Conservation (phyloP, 352 stramenopile species). For the Globisporangium nagaii region DNA sequence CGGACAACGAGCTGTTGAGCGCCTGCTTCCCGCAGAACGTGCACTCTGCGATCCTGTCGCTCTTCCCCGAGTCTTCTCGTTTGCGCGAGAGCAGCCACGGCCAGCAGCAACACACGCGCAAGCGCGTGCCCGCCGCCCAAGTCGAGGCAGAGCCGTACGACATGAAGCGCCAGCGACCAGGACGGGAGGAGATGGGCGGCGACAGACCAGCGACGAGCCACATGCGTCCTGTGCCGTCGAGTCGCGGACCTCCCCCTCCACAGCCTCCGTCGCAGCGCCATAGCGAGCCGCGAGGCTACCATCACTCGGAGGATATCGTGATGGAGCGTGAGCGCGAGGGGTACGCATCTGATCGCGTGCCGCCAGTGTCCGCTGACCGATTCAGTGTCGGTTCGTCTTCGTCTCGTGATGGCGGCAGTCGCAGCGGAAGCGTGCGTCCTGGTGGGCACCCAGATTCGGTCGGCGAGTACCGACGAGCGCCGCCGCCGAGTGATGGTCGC, state of each 20-base stretch:
- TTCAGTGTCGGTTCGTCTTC: neutral
- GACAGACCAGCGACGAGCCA: neutral
- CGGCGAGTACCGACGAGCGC: constrained; percentile 3
- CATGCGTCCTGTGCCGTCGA: neutral
- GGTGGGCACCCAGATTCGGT: neutral
- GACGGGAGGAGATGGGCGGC: constrained; percentile 2
- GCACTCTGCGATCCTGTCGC: constrained; percentile 61
- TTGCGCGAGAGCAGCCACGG: constrained; percentile 1
- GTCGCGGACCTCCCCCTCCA: neutral
- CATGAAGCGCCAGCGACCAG: constrained; percentile 24
- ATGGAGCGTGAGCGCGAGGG: constrained; percentile 5
- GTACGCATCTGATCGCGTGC: constrained; percentile 2
- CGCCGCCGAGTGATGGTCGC: neutral
- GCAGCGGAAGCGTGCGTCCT: neutral
- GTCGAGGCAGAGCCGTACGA: constrained; percentile 17
- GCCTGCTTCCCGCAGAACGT: constrained; percentile 72
- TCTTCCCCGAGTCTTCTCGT: constrained; percentile 35
- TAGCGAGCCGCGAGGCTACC: neutral
- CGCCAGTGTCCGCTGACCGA: neutral
- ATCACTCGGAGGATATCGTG: neutral
- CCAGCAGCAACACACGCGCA: constrained; percentile 6
- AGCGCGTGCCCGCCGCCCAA: constrained; percentile 11
- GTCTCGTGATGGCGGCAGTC: neutral
- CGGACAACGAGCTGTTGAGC: constrained; percentile 47
- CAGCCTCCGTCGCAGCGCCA: neutral